A percentile compares a stretch with the other conserved stretches of the same genome.
Conservation (phyloP, 2,329 filamentous ascomycete genomes). For the Fusarium sp. region DNA sequence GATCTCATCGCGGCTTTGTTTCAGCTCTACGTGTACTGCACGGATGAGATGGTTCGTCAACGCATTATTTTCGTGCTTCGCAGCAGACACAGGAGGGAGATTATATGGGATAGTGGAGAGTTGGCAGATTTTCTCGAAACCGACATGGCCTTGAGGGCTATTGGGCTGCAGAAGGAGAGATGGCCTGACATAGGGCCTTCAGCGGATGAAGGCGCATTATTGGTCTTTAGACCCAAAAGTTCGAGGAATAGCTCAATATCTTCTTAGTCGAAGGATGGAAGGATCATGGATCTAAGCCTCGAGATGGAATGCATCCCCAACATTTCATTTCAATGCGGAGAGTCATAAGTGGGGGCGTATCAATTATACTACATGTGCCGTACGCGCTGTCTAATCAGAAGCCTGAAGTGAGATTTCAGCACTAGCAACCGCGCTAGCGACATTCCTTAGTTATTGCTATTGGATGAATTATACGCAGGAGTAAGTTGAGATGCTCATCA, state of each 20-base stretch:
- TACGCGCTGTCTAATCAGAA: no score
- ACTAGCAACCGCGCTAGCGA: no score
- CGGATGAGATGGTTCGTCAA: neutral
- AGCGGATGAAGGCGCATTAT: neutral
- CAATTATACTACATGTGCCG: neutral
- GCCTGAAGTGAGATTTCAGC: no score
- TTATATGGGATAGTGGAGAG: slow-evolving; percentile 4
- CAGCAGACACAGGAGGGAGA: slow-evolving; percentile 7
- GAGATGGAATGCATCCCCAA: neutral
- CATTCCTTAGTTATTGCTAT: no score
- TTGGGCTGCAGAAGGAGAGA: slow-evolving; percentile 1
- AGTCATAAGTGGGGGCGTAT: no score
- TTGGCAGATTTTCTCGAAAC: slow-evolving; percentile 15
- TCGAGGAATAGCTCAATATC: slow-evolving; percentile 4
- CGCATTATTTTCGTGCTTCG: slow-evolving; percentile 4
- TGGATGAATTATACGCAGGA: no score
- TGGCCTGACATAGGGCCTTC: slow-evolving; percentile 25
- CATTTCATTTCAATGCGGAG: no score
- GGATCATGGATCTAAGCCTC: no score
- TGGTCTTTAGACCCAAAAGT: slow-evolving; percentile 7
- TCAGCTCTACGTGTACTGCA: slow-evolving; percentile 18
- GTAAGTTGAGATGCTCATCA: neutral
- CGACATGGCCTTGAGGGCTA: slow-evolving; percentile 1
- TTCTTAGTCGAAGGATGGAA: neutral
- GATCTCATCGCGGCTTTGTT: slow-evolving; percentile 10